Conservation (phyloP, 2,329 filamentous ascomycete genomes). For the Talaromyces sp. region DNA sequence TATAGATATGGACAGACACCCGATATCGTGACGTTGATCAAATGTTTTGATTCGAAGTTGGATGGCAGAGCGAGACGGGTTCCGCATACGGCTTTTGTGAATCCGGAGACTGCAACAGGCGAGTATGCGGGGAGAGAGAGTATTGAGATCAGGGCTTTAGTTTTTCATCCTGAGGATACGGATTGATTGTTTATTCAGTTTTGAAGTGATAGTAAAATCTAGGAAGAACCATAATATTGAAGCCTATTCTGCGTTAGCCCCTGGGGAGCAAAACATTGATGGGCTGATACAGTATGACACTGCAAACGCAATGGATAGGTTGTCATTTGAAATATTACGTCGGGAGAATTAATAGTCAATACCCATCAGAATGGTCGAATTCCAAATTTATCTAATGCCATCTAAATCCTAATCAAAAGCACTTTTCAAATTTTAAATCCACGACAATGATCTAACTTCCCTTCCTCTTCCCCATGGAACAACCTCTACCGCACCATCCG, state of each 20-base stretch:
- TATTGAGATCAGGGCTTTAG: constrained; percentile 56
- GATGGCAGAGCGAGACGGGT: constrained; percentile 54
- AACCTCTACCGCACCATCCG: constrained; percentile 55
- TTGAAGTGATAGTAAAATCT: too few species aligned
- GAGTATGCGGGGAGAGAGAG: constrained; percentile 45
- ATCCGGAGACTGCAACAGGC: constrained; percentile 43
- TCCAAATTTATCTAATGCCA: too few species aligned
- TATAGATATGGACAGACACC: constrained; percentile 53
- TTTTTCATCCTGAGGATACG: constrained; percentile 48
- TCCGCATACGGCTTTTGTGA: constrained; percentile 56
- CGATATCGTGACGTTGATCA: constrained; percentile 57
- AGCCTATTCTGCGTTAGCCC: too few species aligned
- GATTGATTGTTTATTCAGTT: constrained; percentile 19
- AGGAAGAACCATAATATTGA: too few species aligned
- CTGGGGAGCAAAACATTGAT: too few species aligned
- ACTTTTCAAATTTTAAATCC: constrained; percentile 21
- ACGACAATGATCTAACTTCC: constrained; percentile 44
- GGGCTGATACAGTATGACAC: too few species aligned
- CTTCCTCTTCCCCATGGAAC: constrained; percentile 65
- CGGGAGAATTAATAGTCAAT: too few species aligned
- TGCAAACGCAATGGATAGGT: too few species aligned
- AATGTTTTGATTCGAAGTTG: constrained; percentile 59
- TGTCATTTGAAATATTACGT: too few species aligned
- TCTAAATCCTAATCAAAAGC: too few species aligned
- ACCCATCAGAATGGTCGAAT: too few species aligned